Evolutionary conservation across 768 basidiomycete genomes (phyloP), one percentile per base, ranked within the genome.

Genomic region (Tulasnella sp.): DNA sequence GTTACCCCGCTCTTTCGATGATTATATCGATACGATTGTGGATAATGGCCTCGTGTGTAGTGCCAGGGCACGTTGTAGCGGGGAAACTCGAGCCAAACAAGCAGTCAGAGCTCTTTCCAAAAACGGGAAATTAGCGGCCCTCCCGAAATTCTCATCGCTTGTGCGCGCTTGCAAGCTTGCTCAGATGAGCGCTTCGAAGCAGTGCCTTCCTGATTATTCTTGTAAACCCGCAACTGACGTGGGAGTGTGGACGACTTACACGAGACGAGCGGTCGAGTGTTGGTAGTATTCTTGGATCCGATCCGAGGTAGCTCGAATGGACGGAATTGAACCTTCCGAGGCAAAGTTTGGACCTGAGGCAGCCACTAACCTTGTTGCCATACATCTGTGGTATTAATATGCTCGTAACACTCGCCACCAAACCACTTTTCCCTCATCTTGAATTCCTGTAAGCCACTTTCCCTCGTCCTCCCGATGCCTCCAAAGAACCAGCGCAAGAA

Each of bases 351-450:
- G 88, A 0, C 88, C 89, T 80, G 82, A 90, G 79, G 89, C 88
- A 1, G 12, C 18, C 58, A 62, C 27, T 18, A n/a, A n/a, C 58
- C 31, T 62, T n/a, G 85, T 85, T 77, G 82, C 83, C 38, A 88
- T 89, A n/a, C 83, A 89, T 9, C 85, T 87, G 0, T 88, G 86
- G 81, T 82, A 90, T 75, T 84, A 83, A 38, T 85, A 85, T n/a
- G 83, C 84, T 34, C 87, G 87, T 19, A 87, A 87, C 0, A 88
- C 89, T 80, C 85, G 84, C 7, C 88, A 87, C 81, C 88, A 88
- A 79, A 75, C 83, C 74, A 42, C 56, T 39, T 42, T 85, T 48
- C 80, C 81, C 18, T 86, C 46, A 84, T 79, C 42, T 71, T n/a
- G n/a, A n/a, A n/a, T n/a, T n/a, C n/a, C n/a, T n/a, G n/a, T n/a